Evolutionary conservation across 2,329 filamentous ascomycete species (phyloP), one percentile per base, ranked within the genome.

Genomic region (Ceratocystis alfenasii): DNA sequence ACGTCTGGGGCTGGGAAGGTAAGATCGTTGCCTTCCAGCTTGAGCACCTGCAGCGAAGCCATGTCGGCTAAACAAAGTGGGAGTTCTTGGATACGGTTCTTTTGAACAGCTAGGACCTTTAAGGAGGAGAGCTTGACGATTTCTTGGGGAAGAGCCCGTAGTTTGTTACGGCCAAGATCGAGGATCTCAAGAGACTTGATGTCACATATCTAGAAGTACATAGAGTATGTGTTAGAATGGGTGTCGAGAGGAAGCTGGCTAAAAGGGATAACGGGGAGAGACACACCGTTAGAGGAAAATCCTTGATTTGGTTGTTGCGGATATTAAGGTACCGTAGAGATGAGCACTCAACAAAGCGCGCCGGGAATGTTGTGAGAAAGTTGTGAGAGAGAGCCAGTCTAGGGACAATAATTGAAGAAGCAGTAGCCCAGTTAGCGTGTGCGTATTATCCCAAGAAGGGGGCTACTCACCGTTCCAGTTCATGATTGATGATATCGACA

Each of bases 111-210:
- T 65, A 97, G 80, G 17, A 96, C 92, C 73, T 95, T 95, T 69
- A 97, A 78, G 1, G 90, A 95, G 4, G 86, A 87, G 71, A 97
- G 79, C 72, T 86, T 90, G 68, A 83, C 84, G 68, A 96, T 89
- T 65, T 92, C 88, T 60, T 87, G 83, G 0, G 93, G 91, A 1
- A 97, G 81, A 8, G 83, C 78, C 61, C 83, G 83, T 68, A 97
- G 85, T 74, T 88, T 90, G 74, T 97, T 97, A 71, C 89, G 85
- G 74, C 91, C 92, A 65, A 97, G 81, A 76, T 97, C 93, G 68
- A 97, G 83, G 67, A 96, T 96, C 76, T 97, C 92, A 65, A 97
- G 83, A 44, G 90, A 88, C 64, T 84, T 87, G 68, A 97, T 81
- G 74, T 91, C 86, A 74, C 93, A 92, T 67, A 97, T 83, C 91